Percentiles rank a stretch among this genome's conserved stretches.
Evolutionary conservation across 129 eudicot genomes (phyloP).

Genomic region (Lonicera japonica): DNA sequence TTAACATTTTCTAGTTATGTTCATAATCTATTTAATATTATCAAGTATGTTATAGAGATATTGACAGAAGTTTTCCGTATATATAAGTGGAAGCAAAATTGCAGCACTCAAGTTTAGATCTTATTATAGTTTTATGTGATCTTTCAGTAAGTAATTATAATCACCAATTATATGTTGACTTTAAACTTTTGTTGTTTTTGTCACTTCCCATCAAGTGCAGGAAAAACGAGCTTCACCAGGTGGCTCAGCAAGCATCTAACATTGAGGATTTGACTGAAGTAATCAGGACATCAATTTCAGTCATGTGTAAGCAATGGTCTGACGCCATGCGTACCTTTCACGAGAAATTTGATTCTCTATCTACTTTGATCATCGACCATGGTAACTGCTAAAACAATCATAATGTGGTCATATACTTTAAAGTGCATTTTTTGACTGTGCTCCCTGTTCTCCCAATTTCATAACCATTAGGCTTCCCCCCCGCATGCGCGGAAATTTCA

Average conservation of each 20-base stretch:
- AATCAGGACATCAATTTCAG: constrained; percentile 60
- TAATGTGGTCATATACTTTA: background rate
- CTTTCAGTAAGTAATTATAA: background rate
- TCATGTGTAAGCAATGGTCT: constrained; percentile 95
- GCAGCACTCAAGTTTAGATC: background rate
- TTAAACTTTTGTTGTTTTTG: background rate
- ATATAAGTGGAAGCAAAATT: background rate
- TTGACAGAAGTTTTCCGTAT: background rate
- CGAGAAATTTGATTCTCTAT: constrained; percentile 69
- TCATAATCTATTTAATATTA: background rate
- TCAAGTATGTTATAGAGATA: background rate
- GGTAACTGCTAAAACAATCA: constrained; percentile 42
- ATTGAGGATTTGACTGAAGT: constrained; percentile 89
- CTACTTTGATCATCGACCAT: constrained; percentile 68
- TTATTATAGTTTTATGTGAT: background rate
- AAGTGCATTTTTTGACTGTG: background rate
- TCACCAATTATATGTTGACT: background rate
- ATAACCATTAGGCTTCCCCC: too few relatives aligned
- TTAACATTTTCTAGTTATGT: background rate
- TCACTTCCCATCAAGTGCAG: constrained; percentile 22
- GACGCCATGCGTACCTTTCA: constrained; percentile 83
- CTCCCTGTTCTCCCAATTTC: too few relatives aligned
- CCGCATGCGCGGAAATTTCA: too few relatives aligned
- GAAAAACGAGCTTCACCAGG: constrained; percentile 95
- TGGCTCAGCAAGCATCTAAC: constrained; percentile 93